Conservation (phyloP, 2,329 filamentous ascomycete genomes). For the Calonectria naviculata region DNA sequence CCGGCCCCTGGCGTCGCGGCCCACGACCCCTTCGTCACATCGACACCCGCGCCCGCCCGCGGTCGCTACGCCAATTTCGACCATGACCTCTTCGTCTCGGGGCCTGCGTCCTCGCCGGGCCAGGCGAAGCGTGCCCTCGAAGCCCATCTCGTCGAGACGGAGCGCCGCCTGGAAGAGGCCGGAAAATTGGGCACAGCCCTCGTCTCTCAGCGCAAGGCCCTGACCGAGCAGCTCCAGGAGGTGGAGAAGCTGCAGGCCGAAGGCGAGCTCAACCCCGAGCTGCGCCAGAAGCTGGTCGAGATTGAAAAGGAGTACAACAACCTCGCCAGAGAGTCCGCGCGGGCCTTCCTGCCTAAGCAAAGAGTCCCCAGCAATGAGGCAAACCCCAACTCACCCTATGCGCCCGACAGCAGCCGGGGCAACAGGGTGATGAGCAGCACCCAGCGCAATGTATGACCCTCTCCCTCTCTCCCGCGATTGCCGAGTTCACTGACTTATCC, state of each 20-base stretch:
- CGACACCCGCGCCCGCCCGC: slow-evolving; percentile 55
- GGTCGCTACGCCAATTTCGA: slow-evolving; percentile 89
- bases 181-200: slow-evolving; percentile 89
- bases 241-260: slow-evolving; percentile 83
- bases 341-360: slow-evolving; percentile 88
- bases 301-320: slow-evolving; percentile 97
- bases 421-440: slow-evolving; percentile 65
- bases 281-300: slow-evolving; percentile 84
- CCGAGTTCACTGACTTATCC: slow-evolving; percentile 25
- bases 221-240: slow-evolving; percentile 84
- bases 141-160: slow-evolving; percentile 92
- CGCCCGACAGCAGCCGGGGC: slow-evolving; percentile 61
- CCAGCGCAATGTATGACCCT: not conserved
- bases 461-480: not conserved
- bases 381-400: slow-evolving; percentile 62
- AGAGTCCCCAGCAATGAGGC: slow-evolving; percentile 78
- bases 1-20: slow-evolving; percentile 48
- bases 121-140: slow-evolving; percentile 91
- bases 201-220: slow-evolving; percentile 85
- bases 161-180: slow-evolving; percentile 90
- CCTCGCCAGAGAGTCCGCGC: slow-evolving; percentile 87
- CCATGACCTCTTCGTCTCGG: slow-evolving; percentile 80
- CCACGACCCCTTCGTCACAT: slow-evolving; percentile 69
- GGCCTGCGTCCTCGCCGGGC: slow-evolving; percentile 80
- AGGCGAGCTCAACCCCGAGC: slow-evolving; percentile 82